Evolutionary conservation across 306 rosid species (phyloP), one percentile per base, ranked within the genome.

Genomic region (Luffa acutangula): DNA sequence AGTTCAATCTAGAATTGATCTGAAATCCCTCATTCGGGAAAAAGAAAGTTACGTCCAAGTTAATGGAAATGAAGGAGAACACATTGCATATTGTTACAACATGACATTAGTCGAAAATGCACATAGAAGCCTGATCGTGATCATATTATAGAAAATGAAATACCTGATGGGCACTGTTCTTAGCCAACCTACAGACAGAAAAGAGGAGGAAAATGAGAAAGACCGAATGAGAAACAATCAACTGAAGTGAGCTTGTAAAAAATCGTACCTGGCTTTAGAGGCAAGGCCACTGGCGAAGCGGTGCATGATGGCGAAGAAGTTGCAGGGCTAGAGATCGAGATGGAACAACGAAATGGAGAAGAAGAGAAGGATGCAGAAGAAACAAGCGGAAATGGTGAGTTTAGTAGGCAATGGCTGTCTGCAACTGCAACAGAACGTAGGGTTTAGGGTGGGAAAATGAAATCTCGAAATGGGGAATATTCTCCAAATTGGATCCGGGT

Each of bases 241-340:
- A 60, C 4, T 46, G 64, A 9, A 48, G 52, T 0, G 3, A 62
- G 52, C 0, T 9, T 11, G n/a, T 43, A 56, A 70, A 45, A 45
- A 21, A 7, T 5, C 45, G 56, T 45, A 85, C 89, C 89, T 80
- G 83, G 91, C 83, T 85, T 85, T 88, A 75, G 85, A 85, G 84
- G 85, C 89, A 65, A 85, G 74, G 84, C 56, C 81, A 36, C 84
- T 49, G 80, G 86, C 81, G 80, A 88, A 83, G 53, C 91, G 91
- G 46, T 88, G 74, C 90, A 87, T 87, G 48, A 66, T 83, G 78
- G 79, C 12, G 10, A 54, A 34, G 62, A n/a, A 11, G 7, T 76
- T 34, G n/a, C 39, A 74, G 45, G 49, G 73, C 11, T 51, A 31
- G 21, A 36, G 70, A 4, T 20, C 14, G 66, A 20, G 21, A 58